These are phyloP conservation scores for Pachysandra terminalis DNA, from an alignment of 164 flowering plant genomes.

Conservation along the genomic window DNA sequence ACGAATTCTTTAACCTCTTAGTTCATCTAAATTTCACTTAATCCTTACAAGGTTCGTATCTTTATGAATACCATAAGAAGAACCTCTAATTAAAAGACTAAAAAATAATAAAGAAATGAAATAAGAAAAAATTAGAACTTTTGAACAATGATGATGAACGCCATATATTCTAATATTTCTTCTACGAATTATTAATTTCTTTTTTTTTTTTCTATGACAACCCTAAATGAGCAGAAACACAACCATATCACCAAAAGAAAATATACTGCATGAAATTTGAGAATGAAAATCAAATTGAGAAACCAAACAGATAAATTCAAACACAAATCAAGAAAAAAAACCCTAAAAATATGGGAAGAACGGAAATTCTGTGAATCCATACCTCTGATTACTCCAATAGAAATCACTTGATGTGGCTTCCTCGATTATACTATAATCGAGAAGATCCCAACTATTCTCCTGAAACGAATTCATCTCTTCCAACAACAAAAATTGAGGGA, in stretches of 20 bases:
- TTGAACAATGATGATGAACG: too few species aligned
- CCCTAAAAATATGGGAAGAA: not conserved
- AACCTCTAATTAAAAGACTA: too few species aligned
- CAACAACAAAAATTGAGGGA: not conserved
- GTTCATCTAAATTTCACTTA: not conserved
- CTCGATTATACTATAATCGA: constrained; percentile 28
- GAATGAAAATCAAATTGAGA: not conserved
- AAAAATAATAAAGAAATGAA: not conserved
- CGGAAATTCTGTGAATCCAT: not conserved
- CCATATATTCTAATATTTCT: not conserved
- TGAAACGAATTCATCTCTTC: constrained; percentile 27
- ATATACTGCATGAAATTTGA: not conserved
- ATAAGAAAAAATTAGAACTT: not conserved
- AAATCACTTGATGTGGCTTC: constrained; percentile 29
- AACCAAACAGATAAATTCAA: not conserved
- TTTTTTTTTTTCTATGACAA: not conserved
- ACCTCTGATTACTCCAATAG: constrained; percentile 32
- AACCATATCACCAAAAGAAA: not conserved
- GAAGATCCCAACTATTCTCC: constrained; percentile 34
- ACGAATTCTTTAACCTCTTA: not conserved
- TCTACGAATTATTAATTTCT: not conserved
- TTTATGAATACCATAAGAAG: too few species aligned
- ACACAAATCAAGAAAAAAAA: not conserved
- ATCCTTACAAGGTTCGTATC: not conserved
- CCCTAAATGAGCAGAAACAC: not conserved